These are phyloP conservation scores for Camellia granthamiana DNA, from an alignment of 148 eudicot species.

Conservation along the genomic window DNA sequence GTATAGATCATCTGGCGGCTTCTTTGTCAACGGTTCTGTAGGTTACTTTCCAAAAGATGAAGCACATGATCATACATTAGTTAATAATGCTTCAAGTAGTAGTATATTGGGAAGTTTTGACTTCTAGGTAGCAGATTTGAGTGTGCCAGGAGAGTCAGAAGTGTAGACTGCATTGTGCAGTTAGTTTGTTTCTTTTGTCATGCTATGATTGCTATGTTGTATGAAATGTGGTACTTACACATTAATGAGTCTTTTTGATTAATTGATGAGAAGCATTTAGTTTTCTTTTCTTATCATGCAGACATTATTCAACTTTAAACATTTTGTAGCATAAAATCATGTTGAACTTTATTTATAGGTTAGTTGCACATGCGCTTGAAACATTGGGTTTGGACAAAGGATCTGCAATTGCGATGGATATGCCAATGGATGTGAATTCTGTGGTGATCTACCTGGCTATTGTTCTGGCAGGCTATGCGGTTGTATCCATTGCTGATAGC, in stretches of 20 bases:
- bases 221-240: not conserved
- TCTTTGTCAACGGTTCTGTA: not conserved
- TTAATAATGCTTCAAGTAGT: constrained; percentile 2
- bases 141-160: not conserved
- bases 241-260: not conserved
- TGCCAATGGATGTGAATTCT: constrained; percentile 92
- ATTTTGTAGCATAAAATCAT: constrained; percentile 11
- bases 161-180: not conserved
- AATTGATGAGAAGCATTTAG: constrained; percentile 3
- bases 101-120: not conserved
- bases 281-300: not conserved
- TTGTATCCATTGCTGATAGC: constrained; percentile 98
- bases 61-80: not conserved
- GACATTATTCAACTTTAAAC: not conserved
- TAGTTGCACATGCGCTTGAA: constrained; percentile 74
- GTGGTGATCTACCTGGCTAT: constrained; percentile 92
- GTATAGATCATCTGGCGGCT: not conserved
- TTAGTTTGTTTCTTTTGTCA: not conserved
- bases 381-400: constrained; percentile 66
- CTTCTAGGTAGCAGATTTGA: not conserved
- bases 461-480: constrained; percentile 80
- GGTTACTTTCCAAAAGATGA: not conserved
- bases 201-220: not conserved
- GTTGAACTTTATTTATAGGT: constrained; percentile 43
- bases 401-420: constrained; percentile 93